Evolutionary conservation across 805 yeast species (phyloP).

Genomic region (Ogataea corticis): DNA sequence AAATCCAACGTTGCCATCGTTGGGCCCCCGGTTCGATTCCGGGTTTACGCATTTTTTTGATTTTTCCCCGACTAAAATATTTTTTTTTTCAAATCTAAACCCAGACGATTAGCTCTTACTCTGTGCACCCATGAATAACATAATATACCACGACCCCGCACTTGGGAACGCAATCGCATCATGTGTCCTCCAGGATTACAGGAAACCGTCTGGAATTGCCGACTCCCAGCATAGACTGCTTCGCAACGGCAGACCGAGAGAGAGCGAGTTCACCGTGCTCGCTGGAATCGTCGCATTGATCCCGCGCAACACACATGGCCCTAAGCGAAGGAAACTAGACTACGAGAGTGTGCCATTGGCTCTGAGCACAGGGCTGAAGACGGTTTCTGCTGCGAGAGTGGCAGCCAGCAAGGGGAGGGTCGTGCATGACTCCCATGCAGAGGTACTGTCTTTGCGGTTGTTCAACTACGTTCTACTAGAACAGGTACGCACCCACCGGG

Average conservation of each 20-base stretch:
- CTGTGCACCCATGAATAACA: constrained; percentile 1
- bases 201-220: constrained; percentile 11
- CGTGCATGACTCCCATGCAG: constrained; percentile 92
- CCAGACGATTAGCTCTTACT: no score
- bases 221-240: constrained; percentile 13
- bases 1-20: constrained; percentile 28
- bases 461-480: constrained; percentile 62
- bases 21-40: constrained; percentile 30
- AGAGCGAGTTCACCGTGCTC: constrained; percentile 82
- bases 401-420: constrained; percentile 49
- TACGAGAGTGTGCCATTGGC: constrained; percentile 40
- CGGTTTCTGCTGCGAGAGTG: constrained; percentile 56
- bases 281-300: constrained; percentile 63
- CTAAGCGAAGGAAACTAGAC: constrained; percentile 10
- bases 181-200: constrained; percentile 15
- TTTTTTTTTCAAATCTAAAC: no score
- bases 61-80: not conserved
- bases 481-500: constrained; percentile 38
- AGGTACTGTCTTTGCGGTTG: constrained; percentile 68
- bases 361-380: constrained; percentile 82
- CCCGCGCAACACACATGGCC: constrained; percentile 2
- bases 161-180: constrained; percentile 21
- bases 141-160: not conserved
- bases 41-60: constrained; percentile 23
- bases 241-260: constrained; percentile 52